phyloP scores from a whole-genome alignment of 2,329 filamentous ascomycete species.

The Aaosphaeria arxii region DNA sequence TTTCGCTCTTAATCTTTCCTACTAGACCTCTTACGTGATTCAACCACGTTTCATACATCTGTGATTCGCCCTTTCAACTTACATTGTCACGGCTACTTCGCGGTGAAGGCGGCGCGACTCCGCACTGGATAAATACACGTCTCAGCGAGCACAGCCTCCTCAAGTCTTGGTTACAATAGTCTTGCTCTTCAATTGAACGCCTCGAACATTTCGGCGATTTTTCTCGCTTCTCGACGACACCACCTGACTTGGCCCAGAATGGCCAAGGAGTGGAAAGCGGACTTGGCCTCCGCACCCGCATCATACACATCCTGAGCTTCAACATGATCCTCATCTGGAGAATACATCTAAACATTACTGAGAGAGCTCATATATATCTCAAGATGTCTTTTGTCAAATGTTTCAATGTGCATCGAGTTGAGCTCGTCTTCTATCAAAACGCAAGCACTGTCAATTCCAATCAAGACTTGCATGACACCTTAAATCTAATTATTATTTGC shows the following conservation, averaged over 20 bases:
- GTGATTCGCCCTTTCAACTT: slow-evolving; percentile 1
- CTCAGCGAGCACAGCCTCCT: slow-evolving; percentile 17
- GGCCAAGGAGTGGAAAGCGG: slow-evolving; percentile 14
- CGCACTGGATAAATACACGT: slow-evolving; percentile 1
- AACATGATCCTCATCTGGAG: neutral
- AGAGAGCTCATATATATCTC: neutral
- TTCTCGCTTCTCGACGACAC: neutral
- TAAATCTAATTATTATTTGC: neutral
- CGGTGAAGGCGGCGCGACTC: neutral
- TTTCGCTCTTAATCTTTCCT: slow-evolving; percentile 3
- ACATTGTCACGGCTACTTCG: too few relatives aligned
- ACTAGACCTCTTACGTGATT: slow-evolving; percentile 1
- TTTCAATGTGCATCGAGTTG: neutral
- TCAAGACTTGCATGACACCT: neutral
- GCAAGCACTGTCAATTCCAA: too few relatives aligned
- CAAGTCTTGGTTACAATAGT: slow-evolving; percentile 1
- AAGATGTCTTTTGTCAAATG: neutral
- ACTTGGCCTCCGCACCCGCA: slow-evolving; percentile 15
- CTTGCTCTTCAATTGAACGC: too few relatives aligned
- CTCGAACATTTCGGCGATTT: too few relatives aligned
- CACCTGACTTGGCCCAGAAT: neutral
- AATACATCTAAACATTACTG: neutral
- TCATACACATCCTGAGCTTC: slow-evolving; percentile 4
- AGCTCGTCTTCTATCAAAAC: neutral
- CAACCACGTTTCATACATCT: slow-evolving; percentile 9